These are phyloP conservation scores for Kwoniella bestiolae DNA, from an alignment of 768 basidiomycete species.

Conservation along the genomic window DNA sequence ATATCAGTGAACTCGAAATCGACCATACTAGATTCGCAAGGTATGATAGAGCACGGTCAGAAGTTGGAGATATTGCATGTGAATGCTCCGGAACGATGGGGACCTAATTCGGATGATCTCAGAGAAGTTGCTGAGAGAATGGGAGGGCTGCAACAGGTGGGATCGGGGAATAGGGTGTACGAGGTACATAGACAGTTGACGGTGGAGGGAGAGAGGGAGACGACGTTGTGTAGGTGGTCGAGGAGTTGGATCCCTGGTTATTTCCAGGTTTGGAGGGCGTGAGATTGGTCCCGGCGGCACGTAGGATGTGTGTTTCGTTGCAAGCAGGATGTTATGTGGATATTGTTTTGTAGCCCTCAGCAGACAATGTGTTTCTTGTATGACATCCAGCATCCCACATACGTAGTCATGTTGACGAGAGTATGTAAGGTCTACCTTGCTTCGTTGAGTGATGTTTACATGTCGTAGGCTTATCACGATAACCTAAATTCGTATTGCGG, in stretches of 20 bases:
- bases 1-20: conserved; percentile 33
- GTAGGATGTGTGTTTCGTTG: too few species aligned
- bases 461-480: too few species aligned
- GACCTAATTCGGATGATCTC: conserved; percentile 38
- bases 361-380: too few species aligned
- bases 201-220: conserved; percentile 6
- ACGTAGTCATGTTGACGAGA: too few species aligned
- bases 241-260: conserved; percentile 41
- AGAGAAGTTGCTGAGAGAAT: conserved; percentile 24
- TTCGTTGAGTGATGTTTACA: too few species aligned
- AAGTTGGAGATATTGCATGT: conserved; percentile 38
- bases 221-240: conserved; percentile 41
- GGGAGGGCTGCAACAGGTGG: conserved; percentile 35
- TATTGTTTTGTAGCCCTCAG: too few species aligned
- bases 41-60: not conserved
- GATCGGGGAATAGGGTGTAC: conserved; percentile 46
- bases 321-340: too few species aligned
- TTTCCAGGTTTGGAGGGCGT: conserved; percentile 48
- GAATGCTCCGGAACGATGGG: conserved; percentile 38
- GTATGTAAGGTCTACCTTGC: too few species aligned
- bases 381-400: too few species aligned
- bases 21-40: conserved; percentile 24
- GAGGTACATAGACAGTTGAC: conserved; percentile 34
- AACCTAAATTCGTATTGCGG: too few species aligned
- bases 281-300: too few species aligned